These are phyloP conservation scores for Teratosphaeria nubilosa DNA, from an alignment of 2,329 filamentous ascomycete species.

Conservation along the genomic window DNA sequence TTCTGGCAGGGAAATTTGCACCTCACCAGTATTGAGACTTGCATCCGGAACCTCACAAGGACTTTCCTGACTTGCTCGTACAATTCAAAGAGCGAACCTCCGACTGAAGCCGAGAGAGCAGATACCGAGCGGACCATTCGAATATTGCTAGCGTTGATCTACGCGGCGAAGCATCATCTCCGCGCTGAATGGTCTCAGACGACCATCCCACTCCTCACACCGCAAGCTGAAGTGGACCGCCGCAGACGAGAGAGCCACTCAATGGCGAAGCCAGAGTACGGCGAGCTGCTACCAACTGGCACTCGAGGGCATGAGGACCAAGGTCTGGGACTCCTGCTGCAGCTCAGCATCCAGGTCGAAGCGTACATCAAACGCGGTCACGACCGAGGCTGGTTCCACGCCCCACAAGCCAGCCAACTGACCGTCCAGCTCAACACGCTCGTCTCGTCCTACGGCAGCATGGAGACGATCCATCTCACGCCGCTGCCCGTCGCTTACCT, in stretches of 20 bases:
- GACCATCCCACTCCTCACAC: conserved; percentile 18
- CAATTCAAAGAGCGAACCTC: conserved; percentile 14
- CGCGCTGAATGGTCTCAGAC: conserved; percentile 51
- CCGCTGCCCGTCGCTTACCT: conserved; percentile 55
- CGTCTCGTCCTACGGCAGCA: conserved; percentile 49
- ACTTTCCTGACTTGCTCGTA: conserved; percentile 43
- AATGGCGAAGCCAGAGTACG: conserved; percentile 25
- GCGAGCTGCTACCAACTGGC: conserved; percentile 24
- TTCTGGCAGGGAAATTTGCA: conserved; percentile 46
- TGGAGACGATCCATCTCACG: conserved; percentile 57
- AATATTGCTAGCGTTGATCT: conserved; percentile 51
- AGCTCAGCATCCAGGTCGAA: conserved; percentile 51
- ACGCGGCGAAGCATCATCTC: conserved; percentile 54
- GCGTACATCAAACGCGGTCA: conserved; percentile 48
- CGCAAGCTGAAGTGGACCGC: conserved; percentile 14
- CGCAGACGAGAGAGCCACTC: conserved; percentile 19
- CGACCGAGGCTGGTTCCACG: conserved; percentile 49
- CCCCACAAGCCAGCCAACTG: conserved; percentile 49
- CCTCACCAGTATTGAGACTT: conserved; percentile 47
- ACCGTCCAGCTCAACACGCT: conserved; percentile 48
- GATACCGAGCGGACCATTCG: conserved; percentile 51
- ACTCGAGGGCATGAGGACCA: conserved; percentile 42
- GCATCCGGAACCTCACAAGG: conserved; percentile 49
- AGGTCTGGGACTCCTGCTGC: conserved; percentile 50
- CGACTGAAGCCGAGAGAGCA: conserved; percentile 37